phyloP scores from a whole-genome alignment of 2,329 filamentous ascomycete genomes.

The Pyrenophora tritici-repentis region DNA sequence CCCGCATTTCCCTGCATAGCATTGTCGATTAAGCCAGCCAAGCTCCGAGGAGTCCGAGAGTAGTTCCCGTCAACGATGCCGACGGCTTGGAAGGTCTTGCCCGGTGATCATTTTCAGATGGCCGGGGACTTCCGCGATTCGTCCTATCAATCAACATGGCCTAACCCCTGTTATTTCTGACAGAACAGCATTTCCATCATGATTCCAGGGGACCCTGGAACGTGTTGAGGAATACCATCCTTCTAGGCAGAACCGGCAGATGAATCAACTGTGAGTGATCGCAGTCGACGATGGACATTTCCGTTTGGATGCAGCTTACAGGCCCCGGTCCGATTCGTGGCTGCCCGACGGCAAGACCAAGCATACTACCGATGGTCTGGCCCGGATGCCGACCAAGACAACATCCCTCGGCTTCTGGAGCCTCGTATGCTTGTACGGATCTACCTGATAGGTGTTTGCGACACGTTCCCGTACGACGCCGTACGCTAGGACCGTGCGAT shows the following conservation, averaged over 20 bases:
- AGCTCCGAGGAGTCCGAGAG: constrained; percentile 34
- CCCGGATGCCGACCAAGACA: constrained; percentile 13
- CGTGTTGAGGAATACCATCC: neutral
- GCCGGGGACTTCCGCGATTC: neutral
- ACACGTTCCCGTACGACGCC: neutral
- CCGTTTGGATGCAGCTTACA: constrained; percentile 6
- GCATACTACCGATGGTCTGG: constrained; percentile 13
- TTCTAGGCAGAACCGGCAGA: neutral
- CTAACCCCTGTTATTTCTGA: constrained; percentile 1
- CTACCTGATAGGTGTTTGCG: neutral
- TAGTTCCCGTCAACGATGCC: constrained; percentile 30
- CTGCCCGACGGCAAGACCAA: constrained; percentile 17
- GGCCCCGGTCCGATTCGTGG: constrained; percentile 15
- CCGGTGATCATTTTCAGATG: constrained; percentile 11
- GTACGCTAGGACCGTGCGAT: neutral
- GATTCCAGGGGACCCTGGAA: neutral
- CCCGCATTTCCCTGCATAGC: constrained; percentile 44
- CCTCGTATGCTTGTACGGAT: neutral
- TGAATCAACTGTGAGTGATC: neutral
- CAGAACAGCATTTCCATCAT: neutral
- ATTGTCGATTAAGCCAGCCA: constrained; percentile 33
- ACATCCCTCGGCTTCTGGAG: neutral
- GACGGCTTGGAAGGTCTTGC: constrained; percentile 26
- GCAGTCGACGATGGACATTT: neutral
- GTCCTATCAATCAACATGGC: constrained; percentile 1